Conservation (phyloP, 768 basidiomycete species). For the Podaxis sp. region DNA sequence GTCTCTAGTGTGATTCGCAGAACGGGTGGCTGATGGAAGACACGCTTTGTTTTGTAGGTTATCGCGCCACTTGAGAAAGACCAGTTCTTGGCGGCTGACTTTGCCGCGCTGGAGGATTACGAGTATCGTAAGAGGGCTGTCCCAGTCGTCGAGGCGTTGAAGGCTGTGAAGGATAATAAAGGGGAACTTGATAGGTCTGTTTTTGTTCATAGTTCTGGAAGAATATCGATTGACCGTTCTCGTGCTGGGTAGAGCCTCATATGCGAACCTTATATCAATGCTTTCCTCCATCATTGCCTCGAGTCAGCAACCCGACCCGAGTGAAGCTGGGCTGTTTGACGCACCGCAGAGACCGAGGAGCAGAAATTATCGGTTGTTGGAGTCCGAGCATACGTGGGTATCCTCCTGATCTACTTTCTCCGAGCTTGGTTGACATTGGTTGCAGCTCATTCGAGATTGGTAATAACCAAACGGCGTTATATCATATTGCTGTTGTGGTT, state of each 20-base stretch:
- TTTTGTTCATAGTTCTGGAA: neutral
- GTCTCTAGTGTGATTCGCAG: conserved; percentile 24
- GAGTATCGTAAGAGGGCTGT: conserved; percentile 72
- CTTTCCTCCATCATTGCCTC: conserved; percentile 72
- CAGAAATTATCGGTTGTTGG: conserved; percentile 58
- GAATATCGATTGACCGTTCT: neutral
- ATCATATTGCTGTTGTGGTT: conserved; percentile 69
- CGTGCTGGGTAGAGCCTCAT: conserved; percentile 41
- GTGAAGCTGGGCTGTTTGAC: conserved; percentile 72
- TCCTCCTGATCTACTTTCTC: neutral
- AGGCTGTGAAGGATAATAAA: conserved; percentile 44
- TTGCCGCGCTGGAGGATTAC: conserved; percentile 66
- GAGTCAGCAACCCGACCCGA: conserved; percentile 71
- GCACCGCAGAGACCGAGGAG: conserved; percentile 58
- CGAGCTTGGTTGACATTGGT: conserved; percentile 5
- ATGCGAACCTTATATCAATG: conserved; percentile 61
- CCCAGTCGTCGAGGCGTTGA: conserved; percentile 67
- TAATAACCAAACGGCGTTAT: conserved; percentile 62
- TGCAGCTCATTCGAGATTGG: conserved; percentile 70
- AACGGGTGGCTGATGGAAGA: neutral
- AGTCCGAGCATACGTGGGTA: conserved; percentile 65
- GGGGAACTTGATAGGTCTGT: conserved; percentile 24
- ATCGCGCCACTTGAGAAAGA: conserved; percentile 67
- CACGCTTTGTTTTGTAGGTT: conserved; percentile 45
- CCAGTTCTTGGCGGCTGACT: conserved; percentile 71